Evolutionary conservation across 192 early-diverging fungal genomes (phyloP).

Genomic region (Umbelopsis sp.): DNA sequence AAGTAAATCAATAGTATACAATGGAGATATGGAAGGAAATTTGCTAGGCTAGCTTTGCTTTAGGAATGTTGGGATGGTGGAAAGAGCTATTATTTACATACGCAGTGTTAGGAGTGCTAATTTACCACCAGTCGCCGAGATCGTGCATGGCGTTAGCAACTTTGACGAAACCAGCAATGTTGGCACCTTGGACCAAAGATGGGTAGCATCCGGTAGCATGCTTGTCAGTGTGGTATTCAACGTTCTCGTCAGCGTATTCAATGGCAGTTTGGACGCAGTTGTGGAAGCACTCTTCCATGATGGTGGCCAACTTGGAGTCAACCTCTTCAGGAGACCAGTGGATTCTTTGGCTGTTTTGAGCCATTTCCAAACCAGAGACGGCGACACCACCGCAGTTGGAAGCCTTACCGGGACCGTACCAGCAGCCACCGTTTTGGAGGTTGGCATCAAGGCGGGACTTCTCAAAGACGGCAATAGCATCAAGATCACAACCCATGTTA

Average conservation of each 20-base stretch:
- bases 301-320: slow-evolving; percentile 51
- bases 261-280: slow-evolving; percentile 52
- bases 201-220: slow-evolving; percentile 1
- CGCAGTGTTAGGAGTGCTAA: not conserved
- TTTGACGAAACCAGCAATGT: slow-evolving; percentile 63
- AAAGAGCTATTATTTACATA: slow-evolving; percentile 18
- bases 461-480: slow-evolving; percentile 58
- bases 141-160: slow-evolving; percentile 57
- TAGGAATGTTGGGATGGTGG: not conserved
- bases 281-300: slow-evolving; percentile 59
- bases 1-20: slow-evolving; percentile 15
- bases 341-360: slow-evolving; percentile 59
- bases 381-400: slow-evolving; percentile 60
- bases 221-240: slow-evolving; percentile 16
- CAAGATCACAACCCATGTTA: slow-evolving; percentile 59
- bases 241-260: slow-evolving; percentile 36
- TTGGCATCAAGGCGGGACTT: slow-evolving; percentile 28
- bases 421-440: slow-evolving; percentile 33
- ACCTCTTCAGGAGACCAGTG: slow-evolving; percentile 59
- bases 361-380: slow-evolving; percentile 61
- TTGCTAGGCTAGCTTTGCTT: not conserved
- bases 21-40: not conserved
- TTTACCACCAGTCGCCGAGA: slow-evolving; percentile 43
- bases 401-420: slow-evolving; percentile 57
- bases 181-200: slow-evolving; percentile 44